Percentiles rank a stretch among this genome's conserved stretches.
Evolutionary conservation across 257 asterid species (phyloP).

Genomic region (Penstemon barbatus): DNA sequence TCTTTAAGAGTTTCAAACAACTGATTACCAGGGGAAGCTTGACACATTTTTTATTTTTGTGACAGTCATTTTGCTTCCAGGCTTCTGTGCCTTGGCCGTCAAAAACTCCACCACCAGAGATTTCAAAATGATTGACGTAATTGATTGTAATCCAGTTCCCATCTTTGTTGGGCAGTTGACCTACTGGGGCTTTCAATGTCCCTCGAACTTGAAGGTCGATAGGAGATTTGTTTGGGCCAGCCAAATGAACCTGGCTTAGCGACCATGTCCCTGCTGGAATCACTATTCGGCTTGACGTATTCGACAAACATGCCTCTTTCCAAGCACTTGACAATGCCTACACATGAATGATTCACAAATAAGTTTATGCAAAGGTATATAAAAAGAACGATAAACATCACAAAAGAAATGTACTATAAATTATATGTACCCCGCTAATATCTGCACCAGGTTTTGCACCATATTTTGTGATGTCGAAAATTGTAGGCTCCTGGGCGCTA

Average conservation of each 20-base stretch:
- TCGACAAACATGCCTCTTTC: constrained; percentile 35
- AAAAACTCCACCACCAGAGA: constrained; percentile 48
- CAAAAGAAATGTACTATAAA: background rate
- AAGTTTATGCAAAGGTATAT: background rate
- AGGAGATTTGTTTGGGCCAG: constrained; percentile 26
- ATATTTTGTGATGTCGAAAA: constrained; percentile 26
- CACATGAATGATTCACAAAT: background rate
- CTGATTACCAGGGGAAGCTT: constrained; percentile 36
- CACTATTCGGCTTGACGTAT: constrained; percentile 26
- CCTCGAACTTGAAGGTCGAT: constrained; percentile 41
- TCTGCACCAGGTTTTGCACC: constrained; percentile 25
- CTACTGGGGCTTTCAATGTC: constrained; percentile 36
- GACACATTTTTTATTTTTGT: constrained; percentile 26
- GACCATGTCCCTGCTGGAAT: constrained; percentile 40
- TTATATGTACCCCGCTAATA: constrained; percentile 13
- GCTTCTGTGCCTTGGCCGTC: constrained; percentile 48
- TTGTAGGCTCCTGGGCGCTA: background rate
- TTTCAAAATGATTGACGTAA: constrained; percentile 37
- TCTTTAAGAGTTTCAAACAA: too few relatives aligned
- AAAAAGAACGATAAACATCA: too few relatives aligned
- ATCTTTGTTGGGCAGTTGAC: constrained; percentile 23
- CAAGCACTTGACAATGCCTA: constrained; percentile 53
- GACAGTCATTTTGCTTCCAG: constrained; percentile 52
- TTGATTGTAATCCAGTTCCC: constrained; percentile 47
- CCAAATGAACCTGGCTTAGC: constrained; percentile 30